Evolutionary conservation across 257 asterid genomes (phyloP).

Genomic region (Scutellaria galericulata): DNA sequence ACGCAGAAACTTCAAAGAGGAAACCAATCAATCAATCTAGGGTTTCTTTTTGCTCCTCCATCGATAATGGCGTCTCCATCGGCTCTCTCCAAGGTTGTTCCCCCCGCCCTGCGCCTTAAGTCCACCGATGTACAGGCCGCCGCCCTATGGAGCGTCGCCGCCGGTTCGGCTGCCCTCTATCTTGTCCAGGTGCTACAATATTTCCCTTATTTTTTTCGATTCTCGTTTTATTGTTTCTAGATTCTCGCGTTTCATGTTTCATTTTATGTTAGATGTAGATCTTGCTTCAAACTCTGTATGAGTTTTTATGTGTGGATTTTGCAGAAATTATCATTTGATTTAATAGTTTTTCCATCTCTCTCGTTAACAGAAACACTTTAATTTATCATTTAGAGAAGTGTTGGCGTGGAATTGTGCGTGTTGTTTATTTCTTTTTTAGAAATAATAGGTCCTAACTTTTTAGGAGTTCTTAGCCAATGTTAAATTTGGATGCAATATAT

Average conservation of each 20-base stretch:
- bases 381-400: neutral
- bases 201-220: constrained; percentile 4
- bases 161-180: constrained; percentile 63
- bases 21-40: constrained; percentile 37
- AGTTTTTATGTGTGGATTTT: neutral
- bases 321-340: constrained; percentile 1
- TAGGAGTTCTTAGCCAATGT: neutral
- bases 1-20: neutral
- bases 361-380: neutral
- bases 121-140: constrained; percentile 64
- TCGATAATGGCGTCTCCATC: constrained; percentile 57
- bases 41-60: constrained; percentile 34
- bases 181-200: constrained; percentile 36
- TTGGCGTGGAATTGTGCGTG: neutral
- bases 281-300: neutral
- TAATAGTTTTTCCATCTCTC: neutral
- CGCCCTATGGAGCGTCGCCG: constrained; percentile 82
- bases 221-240: constrained; percentile 8
- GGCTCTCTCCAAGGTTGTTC: constrained; percentile 53
- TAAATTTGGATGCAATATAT: neutral
- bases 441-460: neutral
- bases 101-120: constrained; percentile 51
- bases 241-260: neutral
- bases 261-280: constrained; percentile 1
- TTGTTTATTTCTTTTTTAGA: neutral